Percentiles rank a stretch among this genome's conserved stretches.
These are phyloP conservation scores for Salisapilia sapeloensis DNA, from an alignment of 352 stramenopile genomes.

Conservation along the genomic window DNA sequence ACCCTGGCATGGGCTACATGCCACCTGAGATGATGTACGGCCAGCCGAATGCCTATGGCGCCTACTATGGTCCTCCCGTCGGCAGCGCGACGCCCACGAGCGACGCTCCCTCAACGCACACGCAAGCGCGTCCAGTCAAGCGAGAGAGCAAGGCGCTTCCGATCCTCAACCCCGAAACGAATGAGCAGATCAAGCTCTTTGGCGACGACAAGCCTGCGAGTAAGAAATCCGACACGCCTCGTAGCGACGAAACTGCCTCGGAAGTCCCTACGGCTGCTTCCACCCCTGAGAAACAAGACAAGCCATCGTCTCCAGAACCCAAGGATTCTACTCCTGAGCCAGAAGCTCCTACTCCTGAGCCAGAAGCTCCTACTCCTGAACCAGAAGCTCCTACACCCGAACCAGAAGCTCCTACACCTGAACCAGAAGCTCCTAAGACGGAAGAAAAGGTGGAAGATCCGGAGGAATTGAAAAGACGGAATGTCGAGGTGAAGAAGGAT, in stretches of 20 bases:
- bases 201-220: background rate
- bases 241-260: conserved; percentile 2
- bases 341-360: no score
- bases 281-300: background rate
- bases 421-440: conserved; percentile 1
- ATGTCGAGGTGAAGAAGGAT: conserved; percentile 4
- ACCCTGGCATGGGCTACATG: no score
- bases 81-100: no score
- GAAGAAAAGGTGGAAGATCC: conserved; percentile 1
- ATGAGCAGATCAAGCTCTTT: conserved; percentile 13
- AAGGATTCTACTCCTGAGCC: background rate
- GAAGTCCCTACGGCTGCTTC: background rate
- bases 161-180: conserved; percentile 41
- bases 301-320: background rate
- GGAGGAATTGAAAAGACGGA: conserved; percentile 4
- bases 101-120: no score
- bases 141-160: conserved; percentile 23
- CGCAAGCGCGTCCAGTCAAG: conserved; percentile 8
- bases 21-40: no score
- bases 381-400: no score
- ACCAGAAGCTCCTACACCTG: no score
- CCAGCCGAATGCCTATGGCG: no score
- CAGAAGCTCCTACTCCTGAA: no score
- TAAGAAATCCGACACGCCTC: conserved; percentile 1
- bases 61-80: no score